Base-by-base conservation (phyloP, 768 basidiomycete species). In the Pisolithus microcarpus region DNA sequence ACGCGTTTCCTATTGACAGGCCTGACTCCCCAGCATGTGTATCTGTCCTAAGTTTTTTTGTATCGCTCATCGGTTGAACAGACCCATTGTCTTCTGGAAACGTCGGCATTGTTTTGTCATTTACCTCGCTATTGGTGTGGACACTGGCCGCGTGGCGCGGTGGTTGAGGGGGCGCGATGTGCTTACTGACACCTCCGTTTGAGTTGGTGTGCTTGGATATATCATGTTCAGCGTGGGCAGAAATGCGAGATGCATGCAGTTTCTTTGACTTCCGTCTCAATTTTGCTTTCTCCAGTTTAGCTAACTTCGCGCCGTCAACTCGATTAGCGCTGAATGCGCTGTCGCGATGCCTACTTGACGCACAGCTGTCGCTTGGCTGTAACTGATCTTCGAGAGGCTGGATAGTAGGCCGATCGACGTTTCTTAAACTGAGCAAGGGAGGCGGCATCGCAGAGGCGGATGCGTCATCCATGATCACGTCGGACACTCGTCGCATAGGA, bases 401-500 rank as follows among this genome's bases (percentile, higher is more conserved):
- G 5, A 2, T n/a, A 30, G 16, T 26, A 26, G 43, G 5, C 4
- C 9, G 24, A 30, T 9, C 43, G 16, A 15, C 15, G 15, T 44
- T 26, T 44, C 26, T 10, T n/a, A 26, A 11, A 34, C 34, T 4
- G 8, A n/a, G 11, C 28, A 15, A 44, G 4, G 47, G 24, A 18
- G 2, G 18, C 39, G 19, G 39, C 10, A 16, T 40, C 13, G 39
- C 34, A 21, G 30, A 15, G 4, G 47, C 39, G 28, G 53, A 52
- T 26, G 52, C 47, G 46, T 56, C 55, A 4, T 45, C 38, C 47
- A 28, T 46, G 45, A 52, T 51, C 24, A 24, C 37, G 30, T 58
- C 57, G 4, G 58, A 46, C 23, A 62, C 49, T 15, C 54, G 55
- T 8, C 30, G 56, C 46, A 43, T 31, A 23, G 21, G 24, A 36